Conservation (phyloP, 257 asterid genomes). For the Solanum clarkiae region DNA sequence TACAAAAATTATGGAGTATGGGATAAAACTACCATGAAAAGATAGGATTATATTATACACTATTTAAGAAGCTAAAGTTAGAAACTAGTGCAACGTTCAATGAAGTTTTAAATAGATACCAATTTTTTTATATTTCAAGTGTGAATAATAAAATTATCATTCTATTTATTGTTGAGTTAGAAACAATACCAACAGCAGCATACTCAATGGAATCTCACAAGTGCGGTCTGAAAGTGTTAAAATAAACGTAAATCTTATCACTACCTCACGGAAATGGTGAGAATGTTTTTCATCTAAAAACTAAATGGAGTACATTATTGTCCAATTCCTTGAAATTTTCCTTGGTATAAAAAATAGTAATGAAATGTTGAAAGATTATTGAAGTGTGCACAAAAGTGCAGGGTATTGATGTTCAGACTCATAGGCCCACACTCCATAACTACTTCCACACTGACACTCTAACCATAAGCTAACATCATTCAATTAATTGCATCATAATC, state of each 20-base stretch:
- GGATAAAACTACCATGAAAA: too few relatives aligned
- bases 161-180: too few relatives aligned
- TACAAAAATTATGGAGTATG: too few relatives aligned
- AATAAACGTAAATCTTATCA: too few relatives aligned
- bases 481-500: not conserved
- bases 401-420: not conserved
- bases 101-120: too few relatives aligned
- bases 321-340: not conserved
- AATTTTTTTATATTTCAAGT: too few relatives aligned
- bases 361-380: not conserved
- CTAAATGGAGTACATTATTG: too few relatives aligned
- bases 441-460: not conserved
- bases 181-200: too few relatives aligned
- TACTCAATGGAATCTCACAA: too few relatives aligned
- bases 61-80: not conserved
- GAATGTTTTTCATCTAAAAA: rapidly evolving
- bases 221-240: rapidly evolving
- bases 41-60: not conserved
- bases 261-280: rapidly evolving
- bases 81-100: not conserved
- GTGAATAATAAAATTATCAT: too few relatives aligned
- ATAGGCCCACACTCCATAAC: not conserved
- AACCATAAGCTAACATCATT: not conserved
- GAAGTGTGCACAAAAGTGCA: not conserved
- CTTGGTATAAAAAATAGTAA: not conserved